Conservation (phyloP, 768 basidiomycete genomes). For the Psilocybe cyanescens region DNA sequence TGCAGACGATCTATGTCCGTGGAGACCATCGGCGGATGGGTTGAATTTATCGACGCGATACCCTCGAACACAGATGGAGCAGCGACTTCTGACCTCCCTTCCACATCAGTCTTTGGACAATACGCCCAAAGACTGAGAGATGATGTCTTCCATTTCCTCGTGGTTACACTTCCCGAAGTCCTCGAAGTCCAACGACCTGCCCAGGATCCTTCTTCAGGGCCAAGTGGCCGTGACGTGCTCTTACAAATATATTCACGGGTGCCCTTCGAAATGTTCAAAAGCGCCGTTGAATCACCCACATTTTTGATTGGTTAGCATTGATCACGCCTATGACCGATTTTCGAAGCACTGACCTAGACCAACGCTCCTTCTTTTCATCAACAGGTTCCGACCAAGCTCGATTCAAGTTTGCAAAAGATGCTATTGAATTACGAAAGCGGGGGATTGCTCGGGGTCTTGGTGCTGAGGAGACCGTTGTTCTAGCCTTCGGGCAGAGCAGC, state of each 20-base stretch:
- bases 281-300: constrained; percentile 75
- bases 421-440: constrained; percentile 81
- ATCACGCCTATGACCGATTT: neutral
- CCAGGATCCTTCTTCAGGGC: constrained; percentile 41
- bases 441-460: constrained; percentile 72
- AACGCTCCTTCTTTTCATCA: constrained; percentile 14
- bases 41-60: constrained; percentile 71
- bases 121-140: constrained; percentile 79
- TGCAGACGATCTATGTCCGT: constrained; percentile 78
- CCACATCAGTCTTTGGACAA: constrained; percentile 70
- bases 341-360: constrained; percentile 20
- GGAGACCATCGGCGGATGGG: constrained; percentile 77
- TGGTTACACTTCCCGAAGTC: constrained; percentile 70
- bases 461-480: constrained; percentile 88
- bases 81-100: constrained; percentile 49
- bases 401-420: constrained; percentile 92
- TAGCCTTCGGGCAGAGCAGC: constrained; percentile 80
- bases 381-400: constrained; percentile 82
- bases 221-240: constrained; percentile 68
- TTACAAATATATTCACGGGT: constrained; percentile 77
- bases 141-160: constrained; percentile 79
- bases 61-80: constrained; percentile 55
- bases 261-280: constrained; percentile 89
- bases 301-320: constrained; percentile 72
- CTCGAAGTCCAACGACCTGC: constrained; percentile 54